phyloP scores from a whole-genome alignment of 129 eudicot species.

The Scalesia atractyloides region DNA sequence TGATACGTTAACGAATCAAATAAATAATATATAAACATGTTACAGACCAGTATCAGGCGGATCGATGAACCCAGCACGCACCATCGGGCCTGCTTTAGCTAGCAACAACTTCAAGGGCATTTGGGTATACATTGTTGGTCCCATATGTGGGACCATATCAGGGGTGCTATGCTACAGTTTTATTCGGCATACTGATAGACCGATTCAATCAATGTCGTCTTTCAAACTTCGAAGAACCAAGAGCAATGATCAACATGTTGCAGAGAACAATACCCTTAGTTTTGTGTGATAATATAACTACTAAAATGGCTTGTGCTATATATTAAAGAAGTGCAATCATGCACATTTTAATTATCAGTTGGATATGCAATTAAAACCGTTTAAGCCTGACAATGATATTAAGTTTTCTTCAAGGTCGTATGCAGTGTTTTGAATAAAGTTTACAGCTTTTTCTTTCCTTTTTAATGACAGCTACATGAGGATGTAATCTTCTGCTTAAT shows the following conservation, averaged over 20 bases:
- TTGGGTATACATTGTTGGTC: slow-evolving; percentile 86
- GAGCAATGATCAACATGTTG: slow-evolving; percentile 33
- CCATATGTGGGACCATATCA: slow-evolving; percentile 55
- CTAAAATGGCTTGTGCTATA: not conserved
- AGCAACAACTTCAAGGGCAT: slow-evolving; percentile 57
- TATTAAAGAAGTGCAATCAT: slow-evolving; percentile 17
- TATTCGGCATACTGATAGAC: slow-evolving; percentile 49
- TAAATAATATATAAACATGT: not conserved
- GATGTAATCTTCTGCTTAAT: too few relatives aligned
- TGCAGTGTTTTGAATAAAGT: too few relatives aligned
- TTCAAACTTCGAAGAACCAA: slow-evolving; percentile 46
- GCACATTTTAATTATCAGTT: slow-evolving; percentile 13
- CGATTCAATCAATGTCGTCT: slow-evolving; percentile 41
- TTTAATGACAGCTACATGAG: too few relatives aligned
- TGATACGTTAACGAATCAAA: not conserved
- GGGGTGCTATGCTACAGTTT: slow-evolving; percentile 61
- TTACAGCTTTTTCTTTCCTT: too few relatives aligned
- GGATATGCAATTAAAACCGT: too few relatives aligned
- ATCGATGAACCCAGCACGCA: not conserved
- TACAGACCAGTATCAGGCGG: slow-evolving; percentile 87
- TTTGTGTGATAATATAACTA: slow-evolving; percentile 15
- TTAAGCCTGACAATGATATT: too few relatives aligned
- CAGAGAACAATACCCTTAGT: slow-evolving; percentile 31
- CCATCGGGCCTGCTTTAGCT: slow-evolving; percentile 38
- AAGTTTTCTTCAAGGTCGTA: too few relatives aligned